A percentile compares a stretch with the other conserved stretches of the same genome.
phyloP scores from a whole-genome alignment of 495 filamentous ascomycete genomes.

The Aspergillus ellipticus region DNA sequence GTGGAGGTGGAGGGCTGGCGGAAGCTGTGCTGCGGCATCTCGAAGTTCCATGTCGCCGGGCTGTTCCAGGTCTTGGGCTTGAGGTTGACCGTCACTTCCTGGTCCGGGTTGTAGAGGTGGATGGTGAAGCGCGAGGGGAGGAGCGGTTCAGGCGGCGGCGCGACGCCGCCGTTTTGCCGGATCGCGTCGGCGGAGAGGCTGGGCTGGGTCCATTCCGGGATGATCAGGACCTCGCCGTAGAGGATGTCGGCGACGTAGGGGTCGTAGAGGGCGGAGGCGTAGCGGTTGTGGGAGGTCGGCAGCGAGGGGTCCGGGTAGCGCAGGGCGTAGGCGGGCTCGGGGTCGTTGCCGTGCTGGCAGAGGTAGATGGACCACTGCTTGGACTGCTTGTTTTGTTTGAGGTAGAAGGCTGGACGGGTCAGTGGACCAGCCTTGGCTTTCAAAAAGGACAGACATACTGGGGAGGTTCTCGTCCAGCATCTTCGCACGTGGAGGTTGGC shows the following conservation, averaged over 20 bases:
- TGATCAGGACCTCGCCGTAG: conserved; percentile 80
- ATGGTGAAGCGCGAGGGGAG: conserved; percentile 75
- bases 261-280: conserved; percentile 81
- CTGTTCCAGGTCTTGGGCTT: conserved; percentile 73
- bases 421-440: too few relatives aligned
- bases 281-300: conserved; percentile 72
- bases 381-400: conserved; percentile 49
- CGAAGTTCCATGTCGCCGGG: conserved; percentile 82
- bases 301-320: conserved; percentile 67
- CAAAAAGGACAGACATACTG: conserved; percentile 55
- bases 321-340: conserved; percentile 71
- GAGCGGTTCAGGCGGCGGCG: conserved; percentile 70
- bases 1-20: conserved; percentile 68
- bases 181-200: conserved; percentile 76
- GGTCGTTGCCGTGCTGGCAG: conserved; percentile 76
- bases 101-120: conserved; percentile 93
- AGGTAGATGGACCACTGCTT: conserved; percentile 64
- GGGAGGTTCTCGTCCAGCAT: conserved; percentile 97
- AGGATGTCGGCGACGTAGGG: conserved; percentile 75
- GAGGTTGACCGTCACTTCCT: conserved; percentile 67
- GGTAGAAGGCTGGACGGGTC: conserved; percentile 61
- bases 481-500: not conserved
- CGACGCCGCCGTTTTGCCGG: conserved; percentile 63
- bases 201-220: conserved; percentile 80
- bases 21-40: conserved; percentile 85